Conservation (phyloP, 225 moss, liverwort and hornwort species). For the Pseudoscleropodium purum region DNA sequence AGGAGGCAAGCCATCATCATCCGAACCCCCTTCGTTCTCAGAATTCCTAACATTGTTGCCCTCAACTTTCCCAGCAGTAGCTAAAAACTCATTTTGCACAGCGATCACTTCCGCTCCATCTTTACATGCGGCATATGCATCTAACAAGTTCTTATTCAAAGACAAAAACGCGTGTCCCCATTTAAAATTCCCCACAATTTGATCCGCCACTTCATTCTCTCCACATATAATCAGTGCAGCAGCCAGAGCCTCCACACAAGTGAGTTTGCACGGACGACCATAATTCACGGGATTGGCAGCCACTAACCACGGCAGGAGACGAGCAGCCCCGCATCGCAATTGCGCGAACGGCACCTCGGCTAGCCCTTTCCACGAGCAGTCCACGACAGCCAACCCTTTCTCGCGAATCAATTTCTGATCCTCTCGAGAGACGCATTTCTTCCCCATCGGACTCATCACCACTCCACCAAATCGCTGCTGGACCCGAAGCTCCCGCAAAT, state of each 20-base stretch:
- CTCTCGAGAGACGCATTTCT: slow-evolving; percentile 83
- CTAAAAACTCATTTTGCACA: slow-evolving; percentile 83
- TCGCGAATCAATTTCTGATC: slow-evolving; percentile 65
- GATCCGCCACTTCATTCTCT: slow-evolving; percentile 59
- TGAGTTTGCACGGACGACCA: slow-evolving; percentile 92
- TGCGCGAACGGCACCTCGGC: slow-evolving; percentile 69
- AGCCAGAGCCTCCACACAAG: slow-evolving; percentile 87
- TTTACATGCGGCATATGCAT: slow-evolving; percentile 79
- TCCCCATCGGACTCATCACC: slow-evolving; percentile 80
- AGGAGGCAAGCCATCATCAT: slow-evolving; percentile 83
- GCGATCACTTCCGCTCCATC: slow-evolving; percentile 80
- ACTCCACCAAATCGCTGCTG: slow-evolving; percentile 91
- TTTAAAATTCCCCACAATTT: slow-evolving; percentile 68
- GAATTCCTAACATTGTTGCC: neutral
- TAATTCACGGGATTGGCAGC: slow-evolving; percentile 99
- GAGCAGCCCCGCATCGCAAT: slow-evolving; percentile 75
- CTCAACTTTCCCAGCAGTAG: slow-evolving; percentile 24
- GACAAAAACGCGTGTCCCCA: slow-evolving; percentile 95
- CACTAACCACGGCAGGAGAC: slow-evolving; percentile 90
- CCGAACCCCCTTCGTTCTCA: slow-evolving; percentile 32
- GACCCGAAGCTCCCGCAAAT: slow-evolving; percentile 76
- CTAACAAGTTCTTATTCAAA: slow-evolving; percentile 53
- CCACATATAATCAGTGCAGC: slow-evolving; percentile 94
- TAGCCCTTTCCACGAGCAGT: slow-evolving; percentile 90
- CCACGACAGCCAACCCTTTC: slow-evolving; percentile 83